Conservation (phyloP, 2,329 filamentous ascomycete species). For the Arthroderma uncinatum region DNA sequence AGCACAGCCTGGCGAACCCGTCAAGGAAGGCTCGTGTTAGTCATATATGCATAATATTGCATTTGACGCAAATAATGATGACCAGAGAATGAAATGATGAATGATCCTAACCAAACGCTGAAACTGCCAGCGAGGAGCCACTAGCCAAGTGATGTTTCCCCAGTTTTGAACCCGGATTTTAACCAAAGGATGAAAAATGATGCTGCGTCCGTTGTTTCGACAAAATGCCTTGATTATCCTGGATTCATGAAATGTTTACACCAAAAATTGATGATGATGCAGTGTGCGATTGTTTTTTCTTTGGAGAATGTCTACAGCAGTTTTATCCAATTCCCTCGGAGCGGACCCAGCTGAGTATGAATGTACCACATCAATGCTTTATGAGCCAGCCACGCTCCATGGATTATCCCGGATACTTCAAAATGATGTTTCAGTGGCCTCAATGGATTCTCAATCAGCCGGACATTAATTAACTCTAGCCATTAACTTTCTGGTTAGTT, state of each 20-base stretch:
- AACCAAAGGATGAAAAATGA: not conserved
- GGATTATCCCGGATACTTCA: not conserved
- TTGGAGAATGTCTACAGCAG: not conserved
- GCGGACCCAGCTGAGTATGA: not conserved
- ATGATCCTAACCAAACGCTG: constrained; percentile 18
- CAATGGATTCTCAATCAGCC: not conserved
- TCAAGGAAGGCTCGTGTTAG: constrained; percentile 18
- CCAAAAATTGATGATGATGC: constrained; percentile 11
- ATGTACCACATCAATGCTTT: not conserved
- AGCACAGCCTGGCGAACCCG: constrained; percentile 20
- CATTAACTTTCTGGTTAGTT: not conserved
- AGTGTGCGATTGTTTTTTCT: constrained; percentile 5
- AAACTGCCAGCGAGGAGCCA: constrained; percentile 9
- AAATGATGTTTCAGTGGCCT: constrained; percentile 3
- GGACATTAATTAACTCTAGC: not conserved
- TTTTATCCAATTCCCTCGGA: not conserved
- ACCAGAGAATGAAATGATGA: constrained; percentile 16
- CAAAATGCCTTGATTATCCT: constrained; percentile 6
- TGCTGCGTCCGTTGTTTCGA: not conserved
- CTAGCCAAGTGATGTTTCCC: not conserved
- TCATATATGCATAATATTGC: constrained; percentile 33
- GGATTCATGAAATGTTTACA: constrained; percentile 9
- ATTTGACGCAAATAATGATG: constrained; percentile 14
- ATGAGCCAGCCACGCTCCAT: constrained; percentile 4
- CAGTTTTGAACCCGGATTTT: constrained; percentile 1